Conservation (phyloP, 805 yeast genomes). For the Zygotorulaspora sp. region DNA sequence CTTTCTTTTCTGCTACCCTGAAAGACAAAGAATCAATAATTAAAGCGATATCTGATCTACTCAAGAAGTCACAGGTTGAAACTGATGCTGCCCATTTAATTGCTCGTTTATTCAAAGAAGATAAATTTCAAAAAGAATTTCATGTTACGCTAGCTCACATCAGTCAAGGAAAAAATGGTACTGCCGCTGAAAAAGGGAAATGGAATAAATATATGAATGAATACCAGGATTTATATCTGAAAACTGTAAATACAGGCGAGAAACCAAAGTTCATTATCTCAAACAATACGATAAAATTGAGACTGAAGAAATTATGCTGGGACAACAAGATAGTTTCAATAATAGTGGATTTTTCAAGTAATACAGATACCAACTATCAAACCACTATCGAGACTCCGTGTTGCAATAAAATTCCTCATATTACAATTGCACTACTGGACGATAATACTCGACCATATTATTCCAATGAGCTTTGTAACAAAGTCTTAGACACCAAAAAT, state of each 20-base stretch:
- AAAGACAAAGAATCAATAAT: slow-evolving; percentile 12
- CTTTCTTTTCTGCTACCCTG: slow-evolving; percentile 45
- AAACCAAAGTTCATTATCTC: slow-evolving; percentile 17
- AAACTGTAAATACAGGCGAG: slow-evolving; percentile 5
- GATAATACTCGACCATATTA: slow-evolving; percentile 46
- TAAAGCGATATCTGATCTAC: slow-evolving; percentile 7
- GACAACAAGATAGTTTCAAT: slow-evolving; percentile 51
- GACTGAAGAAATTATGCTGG: slow-evolving; percentile 45
- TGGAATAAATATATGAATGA: slow-evolving; percentile 29
- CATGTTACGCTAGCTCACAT: slow-evolving; percentile 66
- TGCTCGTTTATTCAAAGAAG: slow-evolving; percentile 29
- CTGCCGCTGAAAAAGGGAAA: slow-evolving; percentile 21
- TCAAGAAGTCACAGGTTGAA: slow-evolving; percentile 6
- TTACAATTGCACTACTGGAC: slow-evolving; percentile 63
- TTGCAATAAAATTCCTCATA: slow-evolving; percentile 52
- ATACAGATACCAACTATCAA: slow-evolving; percentile 12
- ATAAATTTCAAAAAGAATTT: slow-evolving; percentile 48
- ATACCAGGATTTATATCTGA: slow-evolving; percentile 17
- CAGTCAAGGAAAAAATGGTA: slow-evolving; percentile 31
- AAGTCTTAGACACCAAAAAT: slow-evolving; percentile 8
- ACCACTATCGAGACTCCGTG: slow-evolving; percentile 24
- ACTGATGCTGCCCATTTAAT: slow-evolving; percentile 11
- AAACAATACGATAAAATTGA: slow-evolving; percentile 38
- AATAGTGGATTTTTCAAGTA: slow-evolving; percentile 37
- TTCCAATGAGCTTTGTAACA: slow-evolving; percentile 43